Evolutionary conservation across 768 basidiomycete genomes (phyloP).

Genomic region (Mycena latifolia): DNA sequence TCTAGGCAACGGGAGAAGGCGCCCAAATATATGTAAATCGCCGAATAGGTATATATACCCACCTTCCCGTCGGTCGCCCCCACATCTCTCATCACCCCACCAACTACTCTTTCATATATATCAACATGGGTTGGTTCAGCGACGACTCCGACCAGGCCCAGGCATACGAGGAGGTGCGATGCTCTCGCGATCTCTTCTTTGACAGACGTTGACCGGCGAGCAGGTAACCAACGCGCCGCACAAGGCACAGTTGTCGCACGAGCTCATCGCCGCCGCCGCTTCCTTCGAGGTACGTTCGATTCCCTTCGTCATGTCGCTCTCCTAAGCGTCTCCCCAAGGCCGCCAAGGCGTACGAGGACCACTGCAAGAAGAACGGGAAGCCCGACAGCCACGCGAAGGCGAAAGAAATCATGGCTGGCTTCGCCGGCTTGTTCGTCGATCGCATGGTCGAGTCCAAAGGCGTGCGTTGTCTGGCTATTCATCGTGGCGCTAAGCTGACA

Average conservation of each 20-base stretch:
- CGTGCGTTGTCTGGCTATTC: slow-evolving; percentile 40
- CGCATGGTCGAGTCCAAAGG: slow-evolving; percentile 62
- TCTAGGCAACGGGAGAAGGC: no score
- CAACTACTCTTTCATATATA: neutral
- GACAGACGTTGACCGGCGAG: neutral
- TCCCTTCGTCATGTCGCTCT: neutral
- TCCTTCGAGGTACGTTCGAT: slow-evolving; percentile 65
- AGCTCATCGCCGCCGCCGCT: slow-evolving; percentile 76
- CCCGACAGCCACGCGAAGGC: slow-evolving; percentile 54
- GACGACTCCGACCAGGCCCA: slow-evolving; percentile 16
- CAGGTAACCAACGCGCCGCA: slow-evolving; percentile 57
- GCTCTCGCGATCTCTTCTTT: no score
- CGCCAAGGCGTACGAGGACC: slow-evolving; percentile 66
- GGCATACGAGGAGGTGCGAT: neutral
- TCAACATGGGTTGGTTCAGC: slow-evolving; percentile 22
- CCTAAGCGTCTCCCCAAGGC: slow-evolving; percentile 53
- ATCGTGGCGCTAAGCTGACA: neutral
- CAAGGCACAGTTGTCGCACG: slow-evolving; percentile 70
- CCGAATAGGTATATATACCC: no score
- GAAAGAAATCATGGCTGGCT: slow-evolving; percentile 61
- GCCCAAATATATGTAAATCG: no score
- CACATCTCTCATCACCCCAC: neutral
- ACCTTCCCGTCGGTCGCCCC: no score
- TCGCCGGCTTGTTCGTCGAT: slow-evolving; percentile 56
- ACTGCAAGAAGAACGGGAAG: slow-evolving; percentile 54